Conservation (phyloP, 768 basidiomycete genomes). For the Lactifluus echinatus region DNA sequence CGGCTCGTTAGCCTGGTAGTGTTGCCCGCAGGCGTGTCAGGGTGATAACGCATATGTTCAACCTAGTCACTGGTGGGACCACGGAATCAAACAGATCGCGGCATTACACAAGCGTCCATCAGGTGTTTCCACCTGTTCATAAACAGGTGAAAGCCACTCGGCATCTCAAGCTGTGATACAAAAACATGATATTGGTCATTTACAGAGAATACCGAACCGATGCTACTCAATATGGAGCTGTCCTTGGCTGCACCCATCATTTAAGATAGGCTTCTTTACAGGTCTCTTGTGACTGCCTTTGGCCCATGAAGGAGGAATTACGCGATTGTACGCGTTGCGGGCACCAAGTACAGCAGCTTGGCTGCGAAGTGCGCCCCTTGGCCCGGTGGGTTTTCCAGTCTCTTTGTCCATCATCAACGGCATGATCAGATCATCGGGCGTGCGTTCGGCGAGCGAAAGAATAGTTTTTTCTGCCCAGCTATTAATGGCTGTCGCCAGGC, state of each 20-base stretch:
- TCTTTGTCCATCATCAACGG: not conserved
- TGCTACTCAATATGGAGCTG: not conserved
- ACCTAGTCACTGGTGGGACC: no score
- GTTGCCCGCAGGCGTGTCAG: no score
- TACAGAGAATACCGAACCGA: no score
- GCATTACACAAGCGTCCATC: not conserved
- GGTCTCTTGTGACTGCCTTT: not conserved
- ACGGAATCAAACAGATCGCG: no score
- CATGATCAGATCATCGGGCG: not conserved
- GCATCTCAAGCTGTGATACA: not conserved
- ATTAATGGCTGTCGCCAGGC: not conserved
- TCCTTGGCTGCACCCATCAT: not conserved
- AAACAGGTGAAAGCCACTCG: not conserved
- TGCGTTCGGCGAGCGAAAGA: not conserved
- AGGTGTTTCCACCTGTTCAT: not conserved
- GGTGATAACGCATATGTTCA: no score
- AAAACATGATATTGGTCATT: not conserved
- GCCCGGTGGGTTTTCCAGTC: not conserved
- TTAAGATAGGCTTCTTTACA: not conserved
- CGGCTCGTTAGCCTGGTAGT: no score
- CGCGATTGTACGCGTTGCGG: not conserved
- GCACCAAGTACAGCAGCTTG: slow-evolving; percentile 1
- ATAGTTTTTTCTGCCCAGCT: slow-evolving; percentile 1
- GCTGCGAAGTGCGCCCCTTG: slow-evolving; percentile 6
- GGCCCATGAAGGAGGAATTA: slow-evolving; percentile 9